phyloP scores from a whole-genome alignment of 208 protist species.

The Endotrypanum monterogeii region DNA sequence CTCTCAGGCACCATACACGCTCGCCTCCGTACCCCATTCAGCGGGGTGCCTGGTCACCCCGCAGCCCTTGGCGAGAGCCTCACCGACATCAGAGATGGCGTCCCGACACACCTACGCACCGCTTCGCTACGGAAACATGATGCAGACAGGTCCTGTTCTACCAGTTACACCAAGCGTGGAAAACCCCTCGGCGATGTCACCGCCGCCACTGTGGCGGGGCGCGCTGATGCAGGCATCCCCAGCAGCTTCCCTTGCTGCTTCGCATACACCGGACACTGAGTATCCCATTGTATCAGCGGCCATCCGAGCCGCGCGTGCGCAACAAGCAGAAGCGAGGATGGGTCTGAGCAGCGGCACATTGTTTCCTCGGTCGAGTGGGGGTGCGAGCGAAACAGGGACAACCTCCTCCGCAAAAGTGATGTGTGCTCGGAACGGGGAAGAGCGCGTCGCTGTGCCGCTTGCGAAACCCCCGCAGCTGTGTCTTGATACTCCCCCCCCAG shows the following conservation, averaged over 20 bases:
- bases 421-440: background rate
- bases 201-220: background rate
- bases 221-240: background rate
- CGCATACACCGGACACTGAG: background rate
- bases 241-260: background rate
- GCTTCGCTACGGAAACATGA: constrained; percentile 28
- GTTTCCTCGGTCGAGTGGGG: background rate
- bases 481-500: constrained; percentile 2
- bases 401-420: background rate
- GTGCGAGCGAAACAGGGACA: background rate
- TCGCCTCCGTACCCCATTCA: background rate
- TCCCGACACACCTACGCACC: constrained; percentile 34
- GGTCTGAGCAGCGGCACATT: background rate
- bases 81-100: background rate
- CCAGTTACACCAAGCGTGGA: background rate
- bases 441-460: background rate
- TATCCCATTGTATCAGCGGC: constrained; percentile 34
- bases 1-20: background rate
- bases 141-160: background rate
- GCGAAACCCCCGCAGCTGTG: constrained; percentile 15
- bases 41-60: background rate
- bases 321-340: constrained; percentile 33
- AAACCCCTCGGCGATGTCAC: background rate
- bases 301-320: constrained; percentile 35
- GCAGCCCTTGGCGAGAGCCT: background rate